phyloP scores from a whole-genome alignment of 192 early-diverging fungal genomes.

The Mortierella hygrophila region DNA sequence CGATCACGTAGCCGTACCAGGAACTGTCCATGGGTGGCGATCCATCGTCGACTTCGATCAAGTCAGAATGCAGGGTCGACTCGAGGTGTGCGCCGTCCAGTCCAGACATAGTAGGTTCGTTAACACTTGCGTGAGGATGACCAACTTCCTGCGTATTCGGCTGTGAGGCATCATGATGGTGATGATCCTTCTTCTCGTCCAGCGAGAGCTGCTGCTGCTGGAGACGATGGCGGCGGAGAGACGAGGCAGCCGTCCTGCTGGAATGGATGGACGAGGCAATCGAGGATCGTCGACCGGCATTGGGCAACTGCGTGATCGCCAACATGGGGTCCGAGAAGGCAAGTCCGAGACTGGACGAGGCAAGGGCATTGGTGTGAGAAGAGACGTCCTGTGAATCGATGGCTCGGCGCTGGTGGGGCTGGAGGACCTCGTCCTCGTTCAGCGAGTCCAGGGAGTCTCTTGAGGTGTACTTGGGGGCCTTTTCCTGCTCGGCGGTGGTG shows the following conservation, averaged over 20 bases:
- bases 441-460: constrained; percentile 20
- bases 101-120: background rate
- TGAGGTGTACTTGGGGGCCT: background rate
- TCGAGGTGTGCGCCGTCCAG: constrained; percentile 18
- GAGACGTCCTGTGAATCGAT: constrained; percentile 24
- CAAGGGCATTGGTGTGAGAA: constrained; percentile 10
- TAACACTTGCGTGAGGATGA: background rate
- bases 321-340: constrained; percentile 55
- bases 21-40: constrained; percentile 48
- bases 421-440: constrained; percentile 14
- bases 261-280: constrained; percentile 48
- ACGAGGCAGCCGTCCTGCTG: constrained; percentile 10
- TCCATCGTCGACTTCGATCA: constrained; percentile 21
- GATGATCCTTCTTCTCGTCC: constrained; percentile 13
- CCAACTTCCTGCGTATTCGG: constrained; percentile 3
- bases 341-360: constrained; percentile 22
- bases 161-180: background rate
- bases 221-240: constrained; percentile 21
- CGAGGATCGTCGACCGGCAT: constrained; percentile 33
- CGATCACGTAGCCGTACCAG: constrained; percentile 54
- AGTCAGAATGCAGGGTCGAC: constrained; percentile 17
- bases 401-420: constrained; percentile 41
- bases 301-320: constrained; percentile 47
- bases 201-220: constrained; percentile 12
- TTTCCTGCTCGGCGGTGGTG: background rate